Base-by-base conservation (phyloP, 1,139 yeast species). In the Hanseniaspora gamundiae region DNA sequence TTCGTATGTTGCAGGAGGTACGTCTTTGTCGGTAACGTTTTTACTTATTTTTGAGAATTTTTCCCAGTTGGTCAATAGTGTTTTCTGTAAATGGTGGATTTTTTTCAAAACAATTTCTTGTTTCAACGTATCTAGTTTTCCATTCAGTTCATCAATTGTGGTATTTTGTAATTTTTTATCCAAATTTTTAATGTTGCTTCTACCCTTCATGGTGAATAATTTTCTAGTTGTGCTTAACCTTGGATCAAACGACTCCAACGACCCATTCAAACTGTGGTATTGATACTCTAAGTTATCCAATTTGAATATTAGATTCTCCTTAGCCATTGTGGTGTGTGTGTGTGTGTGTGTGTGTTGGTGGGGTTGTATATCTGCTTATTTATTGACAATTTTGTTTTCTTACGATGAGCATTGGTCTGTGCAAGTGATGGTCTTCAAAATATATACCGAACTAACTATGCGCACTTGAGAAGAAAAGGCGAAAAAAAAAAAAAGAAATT, bases 141-240 rank as follows among this genome's bases (percentile, higher is more conserved):
- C 50, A 14, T 55, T 51, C 1, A 82, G 76, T 5, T 71, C 74
- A 22, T 65, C 66, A 41, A 60, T 57, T 3, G 64, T 45, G 1
- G 55, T 51, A 19, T 59, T 49, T 46, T 67, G 68, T 45, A 75
- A 54, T 27, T 75, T 55, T 48, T 72, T 68, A 38, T 61, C 47
- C 7, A 55, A 48, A 42, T 48, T 56, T 54, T 62, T 64, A 42
- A 51, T 56, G 51, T 46, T 64, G 54, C 54, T 66, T 56, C 62
- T 73, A 50, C 69, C 75, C 54, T 66, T 68, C 21, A 78, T 75
- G 42, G 61, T 61, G 48, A 73, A 62, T 39, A 73, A 60, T 54
- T 69, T 71, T 45, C 66, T 68, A 1, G 86, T 78, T 46, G 69
- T 69, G 1, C 69, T 67, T 52, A 71, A 76, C 48, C 86, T 63